These are phyloP conservation scores for Aspergillus sergii DNA, from an alignment of 2,329 filamentous ascomycete species.

Conservation along the genomic window DNA sequence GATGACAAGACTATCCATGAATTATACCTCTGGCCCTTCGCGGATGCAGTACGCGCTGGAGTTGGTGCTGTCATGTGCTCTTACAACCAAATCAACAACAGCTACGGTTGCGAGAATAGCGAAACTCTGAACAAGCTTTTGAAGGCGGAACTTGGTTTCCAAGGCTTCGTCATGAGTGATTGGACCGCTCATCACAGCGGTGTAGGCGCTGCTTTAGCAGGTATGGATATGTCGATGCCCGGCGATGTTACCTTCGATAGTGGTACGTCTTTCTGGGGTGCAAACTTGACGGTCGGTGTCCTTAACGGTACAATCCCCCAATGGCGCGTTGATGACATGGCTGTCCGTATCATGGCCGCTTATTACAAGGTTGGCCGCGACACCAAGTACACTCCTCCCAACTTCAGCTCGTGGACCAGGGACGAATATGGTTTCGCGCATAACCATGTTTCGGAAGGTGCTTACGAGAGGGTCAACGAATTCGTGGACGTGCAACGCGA, in stretches of 20 bases:
- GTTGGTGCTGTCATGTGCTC: slow-evolving; percentile 72
- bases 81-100: slow-evolving; percentile 72
- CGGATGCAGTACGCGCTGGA: slow-evolving; percentile 67
- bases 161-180: slow-evolving; percentile 69
- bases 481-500: slow-evolving; percentile 81
- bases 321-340: slow-evolving; percentile 91
- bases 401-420: slow-evolving; percentile 85
- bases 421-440: slow-evolving; percentile 75
- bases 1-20: slow-evolving; percentile 67
- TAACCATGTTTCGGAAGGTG: slow-evolving; percentile 61
- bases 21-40: slow-evolving; percentile 69
- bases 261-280: slow-evolving; percentile 76
- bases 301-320: slow-evolving; percentile 87
- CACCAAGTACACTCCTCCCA: slow-evolving; percentile 59
- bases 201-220: slow-evolving; percentile 64
- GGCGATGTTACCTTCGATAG: slow-evolving; percentile 78
- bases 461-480: slow-evolving; percentile 68
- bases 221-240: slow-evolving; percentile 82
- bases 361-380: slow-evolving; percentile 67
- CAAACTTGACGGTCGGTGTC: slow-evolving; percentile 84
- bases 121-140: slow-evolving; percentile 63
- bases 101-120: slow-evolving; percentile 68
- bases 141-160: slow-evolving; percentile 76
- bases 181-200: slow-evolving; percentile 79
- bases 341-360: slow-evolving; percentile 72